Percentiles rank a stretch among this genome's conserved stretches.
Evolutionary conservation across 2,329 filamentous ascomycete genomes (phyloP).

Genomic region (Sphaerulina populicola): DNA sequence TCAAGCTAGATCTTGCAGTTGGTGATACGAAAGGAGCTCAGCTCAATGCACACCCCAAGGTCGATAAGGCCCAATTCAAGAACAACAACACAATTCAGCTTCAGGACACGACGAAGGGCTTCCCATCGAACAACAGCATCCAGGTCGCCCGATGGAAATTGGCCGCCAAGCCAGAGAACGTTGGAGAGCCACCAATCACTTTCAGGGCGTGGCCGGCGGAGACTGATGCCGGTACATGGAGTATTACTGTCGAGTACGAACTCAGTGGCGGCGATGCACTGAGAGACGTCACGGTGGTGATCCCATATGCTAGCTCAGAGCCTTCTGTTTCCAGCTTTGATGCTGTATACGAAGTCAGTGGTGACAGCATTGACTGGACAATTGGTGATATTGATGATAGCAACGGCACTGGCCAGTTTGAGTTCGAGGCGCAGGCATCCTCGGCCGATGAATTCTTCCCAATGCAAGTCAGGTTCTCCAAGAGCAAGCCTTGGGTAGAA

Average conservation of each 20-base stretch:
- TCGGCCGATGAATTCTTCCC: slow-evolving; percentile 97
- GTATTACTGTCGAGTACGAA: slow-evolving; percentile 92
- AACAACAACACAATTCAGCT: slow-evolving; percentile 78
- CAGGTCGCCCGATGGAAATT: slow-evolving; percentile 90
- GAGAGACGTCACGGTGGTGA: slow-evolving; percentile 75
- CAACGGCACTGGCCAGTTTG: slow-evolving; percentile 78
- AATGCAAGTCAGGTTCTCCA: slow-evolving; percentile 84
- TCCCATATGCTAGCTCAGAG: slow-evolving; percentile 78
- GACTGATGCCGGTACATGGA: slow-evolving; percentile 68
- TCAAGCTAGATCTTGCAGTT: slow-evolving; percentile 74
- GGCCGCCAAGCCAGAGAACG: slow-evolving; percentile 69
- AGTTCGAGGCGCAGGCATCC: slow-evolving; percentile 82
- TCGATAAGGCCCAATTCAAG: slow-evolving; percentile 82
- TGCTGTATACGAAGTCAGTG: slow-evolving; percentile 85
- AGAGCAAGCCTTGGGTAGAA: slow-evolving; percentile 77
- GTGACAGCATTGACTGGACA: slow-evolving; percentile 88
- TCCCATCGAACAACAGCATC: slow-evolving; percentile 89
- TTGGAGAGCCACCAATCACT: slow-evolving; percentile 76
- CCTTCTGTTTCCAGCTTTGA: slow-evolving; percentile 88
- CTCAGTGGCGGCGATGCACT: slow-evolving; percentile 70
- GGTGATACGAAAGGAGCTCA: slow-evolving; percentile 75
- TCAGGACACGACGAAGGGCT: slow-evolving; percentile 76
- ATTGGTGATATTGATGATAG: slow-evolving; percentile 77
- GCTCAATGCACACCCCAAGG: slow-evolving; percentile 92
- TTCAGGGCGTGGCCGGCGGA: slow-evolving; percentile 98